phyloP scores from a whole-genome alignment of 768 basidiomycete species.

The Tylopilus vinaceipallidus region DNA sequence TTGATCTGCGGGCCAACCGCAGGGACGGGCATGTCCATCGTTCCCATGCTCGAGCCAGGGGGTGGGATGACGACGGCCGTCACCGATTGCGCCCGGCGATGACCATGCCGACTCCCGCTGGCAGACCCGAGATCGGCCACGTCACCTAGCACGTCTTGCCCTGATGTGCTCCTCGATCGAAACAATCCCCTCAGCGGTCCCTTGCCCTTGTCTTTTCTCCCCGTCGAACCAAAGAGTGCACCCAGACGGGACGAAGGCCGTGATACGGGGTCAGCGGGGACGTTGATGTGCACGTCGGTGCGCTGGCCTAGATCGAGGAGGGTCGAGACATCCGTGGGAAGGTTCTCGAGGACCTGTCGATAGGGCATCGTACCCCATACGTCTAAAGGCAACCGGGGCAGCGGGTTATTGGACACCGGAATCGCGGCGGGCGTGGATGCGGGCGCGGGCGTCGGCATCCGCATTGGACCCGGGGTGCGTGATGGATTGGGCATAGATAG shows the following conservation, averaged over 20 bases:
- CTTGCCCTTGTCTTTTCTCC: conserved; percentile 35
- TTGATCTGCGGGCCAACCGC: conserved; percentile 27
- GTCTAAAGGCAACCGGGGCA: conserved; percentile 62
- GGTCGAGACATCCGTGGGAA: conserved; percentile 42
- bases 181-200: conserved; percentile 43
- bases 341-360: conserved; percentile 45
- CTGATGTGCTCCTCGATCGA: conserved; percentile 40
- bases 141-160: conserved; percentile 6
- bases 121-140: conserved; percentile 13
- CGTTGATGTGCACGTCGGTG: background rate
- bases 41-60: background rate
- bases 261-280: conserved; percentile 18
- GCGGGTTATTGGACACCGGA: conserved; percentile 44
- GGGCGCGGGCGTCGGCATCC: background rate
- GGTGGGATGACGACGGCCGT: conserved; percentile 26
- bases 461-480: too few relatives aligned
- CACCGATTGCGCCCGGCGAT: conserved; percentile 21
- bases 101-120: conserved; percentile 16
- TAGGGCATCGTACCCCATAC: conserved; percentile 60
- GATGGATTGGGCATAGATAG: conserved; percentile 10
- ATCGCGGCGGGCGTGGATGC: background rate
- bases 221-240: conserved; percentile 22
- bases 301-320: conserved; percentile 12
- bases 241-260: conserved; percentile 22
- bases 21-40: conserved; percentile 14